These are phyloP conservation scores for Suillus bovinus DNA, from an alignment of 768 basidiomycete species.

Conservation along the genomic window DNA sequence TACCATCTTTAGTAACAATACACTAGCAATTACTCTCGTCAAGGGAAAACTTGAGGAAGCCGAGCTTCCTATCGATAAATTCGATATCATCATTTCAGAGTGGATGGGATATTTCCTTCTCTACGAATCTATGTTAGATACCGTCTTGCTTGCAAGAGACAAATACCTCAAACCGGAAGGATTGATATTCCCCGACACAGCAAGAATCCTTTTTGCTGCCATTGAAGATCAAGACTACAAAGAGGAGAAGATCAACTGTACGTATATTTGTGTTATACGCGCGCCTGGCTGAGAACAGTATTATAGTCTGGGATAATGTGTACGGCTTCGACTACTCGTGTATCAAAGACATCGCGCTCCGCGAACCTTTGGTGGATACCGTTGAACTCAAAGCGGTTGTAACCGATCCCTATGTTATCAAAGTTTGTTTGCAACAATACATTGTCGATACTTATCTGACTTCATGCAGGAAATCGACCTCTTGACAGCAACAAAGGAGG, in stretches of 20 bases:
- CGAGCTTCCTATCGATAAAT: slow-evolving; percentile 84
- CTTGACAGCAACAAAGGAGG: slow-evolving; percentile 91
- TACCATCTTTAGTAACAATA: slow-evolving; percentile 11
- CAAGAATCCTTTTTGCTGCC: slow-evolving; percentile 89
- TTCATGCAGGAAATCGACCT: slow-evolving; percentile 80
- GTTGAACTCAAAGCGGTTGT: slow-evolving; percentile 96
- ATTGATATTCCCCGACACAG: slow-evolving; percentile 94
- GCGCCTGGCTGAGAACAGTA: slow-evolving; percentile 6
- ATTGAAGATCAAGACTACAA: slow-evolving; percentile 99
- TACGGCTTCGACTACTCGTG: slow-evolving; percentile 99
- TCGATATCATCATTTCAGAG: slow-evolving; percentile 99
- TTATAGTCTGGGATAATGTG: slow-evolving; percentile 96
- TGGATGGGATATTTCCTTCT: slow-evolving; percentile 99
- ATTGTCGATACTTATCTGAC: slow-evolving; percentile 7
- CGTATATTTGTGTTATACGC: neutral
- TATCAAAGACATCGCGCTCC: slow-evolving; percentile 97
- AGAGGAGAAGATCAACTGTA: slow-evolving; percentile 99
- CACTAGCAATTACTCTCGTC: slow-evolving; percentile 85
- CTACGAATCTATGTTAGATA: slow-evolving; percentile 99
- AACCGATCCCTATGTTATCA: slow-evolving; percentile 88
- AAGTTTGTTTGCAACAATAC: slow-evolving; percentile 46
- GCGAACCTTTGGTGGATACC: slow-evolving; percentile 98
- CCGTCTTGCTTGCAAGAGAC: slow-evolving; percentile 94
- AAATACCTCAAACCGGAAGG: slow-evolving; percentile 92
- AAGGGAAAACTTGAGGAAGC: slow-evolving; percentile 98